These are phyloP conservation scores for Lepidium didymum DNA, from an alignment of 345 rosid species.

Conservation along the genomic window DNA sequence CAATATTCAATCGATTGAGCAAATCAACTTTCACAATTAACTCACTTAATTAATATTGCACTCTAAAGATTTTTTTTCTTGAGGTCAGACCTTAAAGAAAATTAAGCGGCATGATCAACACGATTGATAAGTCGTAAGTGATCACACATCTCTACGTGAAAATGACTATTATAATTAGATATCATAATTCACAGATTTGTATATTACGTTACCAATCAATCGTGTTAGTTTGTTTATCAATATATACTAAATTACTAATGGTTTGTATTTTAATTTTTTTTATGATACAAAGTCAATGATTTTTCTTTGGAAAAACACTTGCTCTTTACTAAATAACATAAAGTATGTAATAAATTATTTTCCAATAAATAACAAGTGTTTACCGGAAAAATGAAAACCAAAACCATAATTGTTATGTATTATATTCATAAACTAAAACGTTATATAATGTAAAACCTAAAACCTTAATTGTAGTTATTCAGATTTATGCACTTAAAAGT, in stretches of 20 bases:
- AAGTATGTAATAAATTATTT: no score
- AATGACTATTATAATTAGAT: neutral
- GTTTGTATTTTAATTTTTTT: neutral
- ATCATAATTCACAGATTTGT: neutral
- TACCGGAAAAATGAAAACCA: no score
- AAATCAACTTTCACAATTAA: no score
- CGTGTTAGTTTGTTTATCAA: neutral
- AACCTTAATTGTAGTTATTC: no score
- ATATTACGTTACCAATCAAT: neutral
- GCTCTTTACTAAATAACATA: neutral
- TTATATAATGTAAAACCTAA: no score
- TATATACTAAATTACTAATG: neutral
- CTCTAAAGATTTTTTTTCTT: neutral
- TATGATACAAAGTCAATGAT: neutral
- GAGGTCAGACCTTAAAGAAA: neutral
- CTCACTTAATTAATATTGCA: neutral
- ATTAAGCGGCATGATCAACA: neutral
- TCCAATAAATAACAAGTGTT: no score
- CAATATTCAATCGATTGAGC: no score
- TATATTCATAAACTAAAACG: no score
- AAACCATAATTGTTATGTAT: no score
- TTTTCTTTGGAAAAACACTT: neutral
- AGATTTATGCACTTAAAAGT: no score
- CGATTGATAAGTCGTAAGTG: neutral
- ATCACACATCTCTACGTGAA: conserved; percentile 9